These are phyloP conservation scores for Psilocybe tampanensis DNA, from an alignment of 768 basidiomycete species.

Conservation along the genomic window DNA sequence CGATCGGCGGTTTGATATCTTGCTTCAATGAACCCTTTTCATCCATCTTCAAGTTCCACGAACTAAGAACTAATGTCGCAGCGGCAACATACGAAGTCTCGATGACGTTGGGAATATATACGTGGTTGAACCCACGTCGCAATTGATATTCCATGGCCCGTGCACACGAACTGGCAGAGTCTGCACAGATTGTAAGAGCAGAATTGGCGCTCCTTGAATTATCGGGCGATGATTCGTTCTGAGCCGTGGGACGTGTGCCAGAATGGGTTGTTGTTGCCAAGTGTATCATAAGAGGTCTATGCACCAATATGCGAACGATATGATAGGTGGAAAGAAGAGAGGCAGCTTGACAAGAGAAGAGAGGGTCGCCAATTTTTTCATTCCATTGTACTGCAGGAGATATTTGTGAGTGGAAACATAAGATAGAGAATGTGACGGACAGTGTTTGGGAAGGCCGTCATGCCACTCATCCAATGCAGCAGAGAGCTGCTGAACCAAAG, in stretches of 20 bases:
- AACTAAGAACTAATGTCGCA: constrained; percentile 51
- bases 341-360: constrained; percentile 59
- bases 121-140: constrained; percentile 35
- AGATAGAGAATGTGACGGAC: constrained; percentile 39
- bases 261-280: constrained; percentile 33
- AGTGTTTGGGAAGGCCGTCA: constrained; percentile 65
- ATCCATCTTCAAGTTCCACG: constrained; percentile 60
- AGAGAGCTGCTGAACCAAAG: constrained; percentile 66
- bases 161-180: constrained; percentile 61
- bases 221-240: neutral
- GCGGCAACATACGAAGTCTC: constrained; percentile 52
- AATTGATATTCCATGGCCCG: constrained; percentile 58
- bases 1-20: constrained; percentile 37
- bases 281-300: constrained; percentile 63
- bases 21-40: constrained; percentile 35
- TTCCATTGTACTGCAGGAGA: constrained; percentile 57
- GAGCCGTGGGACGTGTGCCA: neutral
- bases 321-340: constrained; percentile 62
- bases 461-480: constrained; percentile 74
- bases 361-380: constrained; percentile 45
- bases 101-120: constrained; percentile 44
- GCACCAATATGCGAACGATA: constrained; percentile 63
- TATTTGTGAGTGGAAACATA: neutral
- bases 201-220: constrained; percentile 5
- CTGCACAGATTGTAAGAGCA: constrained; percentile 43